Conservation (phyloP, 2,329 filamentous ascomycete species). For the Lecanoromycetidae sp. region DNA sequence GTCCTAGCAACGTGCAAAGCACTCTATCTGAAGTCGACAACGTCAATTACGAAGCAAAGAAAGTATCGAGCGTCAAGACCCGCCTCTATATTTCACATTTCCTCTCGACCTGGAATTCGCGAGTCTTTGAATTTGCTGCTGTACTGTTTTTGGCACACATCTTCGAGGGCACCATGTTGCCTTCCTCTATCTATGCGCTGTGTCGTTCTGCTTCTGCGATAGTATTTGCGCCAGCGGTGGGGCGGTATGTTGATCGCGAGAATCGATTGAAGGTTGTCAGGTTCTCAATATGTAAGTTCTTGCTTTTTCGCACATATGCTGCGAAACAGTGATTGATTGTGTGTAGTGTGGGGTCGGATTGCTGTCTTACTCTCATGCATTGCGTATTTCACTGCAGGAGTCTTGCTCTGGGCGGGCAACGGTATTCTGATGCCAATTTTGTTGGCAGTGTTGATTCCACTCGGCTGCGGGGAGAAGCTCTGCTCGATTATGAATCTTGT, state of each 20-base stretch:
- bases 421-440: neutral
- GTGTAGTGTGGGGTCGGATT: neutral
- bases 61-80: neutral
- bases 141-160: constrained; percentile 44
- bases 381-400: constrained; percentile 17
- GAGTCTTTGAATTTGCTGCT: constrained; percentile 51
- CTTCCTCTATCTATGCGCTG: constrained; percentile 24
- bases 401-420: neutral
- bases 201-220: constrained; percentile 10
- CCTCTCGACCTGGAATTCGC: constrained; percentile 53
- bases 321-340: neutral
- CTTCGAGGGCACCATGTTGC: constrained; percentile 32
- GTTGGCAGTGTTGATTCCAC: constrained; percentile 24
- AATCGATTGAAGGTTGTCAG: constrained; percentile 11
- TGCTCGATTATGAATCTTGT: constrained; percentile 34
- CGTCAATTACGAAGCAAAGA: neutral
- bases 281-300: constrained; percentile 12
- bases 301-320: neutral
- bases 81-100: constrained; percentile 47
- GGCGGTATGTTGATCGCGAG: constrained; percentile 29
- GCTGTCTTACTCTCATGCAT: constrained; percentile 8
- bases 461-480: constrained; percentile 33
- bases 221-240: constrained; percentile 10
- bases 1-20: neutral
- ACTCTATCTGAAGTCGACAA: neutral